These are phyloP conservation scores for Acanthamoeba culbertsoni DNA, from an alignment of 208 protist genomes.

Conservation along the genomic window DNA sequence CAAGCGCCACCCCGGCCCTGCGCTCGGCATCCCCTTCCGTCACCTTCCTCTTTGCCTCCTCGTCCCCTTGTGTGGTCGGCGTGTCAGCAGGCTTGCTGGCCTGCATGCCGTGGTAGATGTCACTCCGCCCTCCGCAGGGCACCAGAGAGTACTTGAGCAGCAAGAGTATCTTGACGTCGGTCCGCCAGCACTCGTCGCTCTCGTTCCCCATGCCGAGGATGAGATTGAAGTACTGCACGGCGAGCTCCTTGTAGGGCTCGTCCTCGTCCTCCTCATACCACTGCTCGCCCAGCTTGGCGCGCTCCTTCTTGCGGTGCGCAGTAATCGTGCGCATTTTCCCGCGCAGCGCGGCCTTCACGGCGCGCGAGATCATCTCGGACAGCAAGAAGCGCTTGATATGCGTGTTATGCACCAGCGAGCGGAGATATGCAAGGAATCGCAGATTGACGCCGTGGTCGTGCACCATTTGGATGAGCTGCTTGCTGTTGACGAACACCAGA, in stretches of 20 bases:
- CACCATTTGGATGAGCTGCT: constrained; percentile 47
- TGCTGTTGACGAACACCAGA: constrained; percentile 56
- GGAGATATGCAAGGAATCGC: constrained; percentile 44
- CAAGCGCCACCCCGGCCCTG: too few species aligned
- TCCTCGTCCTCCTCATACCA: background rate
- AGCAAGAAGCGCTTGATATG: constrained; percentile 48
- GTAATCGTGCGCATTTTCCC: constrained; percentile 45
- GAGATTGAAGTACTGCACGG: constrained; percentile 45
- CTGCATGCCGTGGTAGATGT: background rate
- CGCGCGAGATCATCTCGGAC: constrained; percentile 58
- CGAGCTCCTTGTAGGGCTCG: constrained; percentile 47
- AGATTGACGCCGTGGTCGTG: constrained; percentile 53
- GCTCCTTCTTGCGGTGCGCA: background rate
- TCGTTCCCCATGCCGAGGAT: constrained; percentile 26
- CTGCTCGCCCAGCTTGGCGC: background rate
- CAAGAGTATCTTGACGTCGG: constrained; percentile 54
- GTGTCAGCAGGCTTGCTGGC: background rate
- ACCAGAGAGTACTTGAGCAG: constrained; percentile 55
- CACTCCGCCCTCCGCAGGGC: background rate
- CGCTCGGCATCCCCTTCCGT: background rate
- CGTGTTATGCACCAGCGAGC: constrained; percentile 23
- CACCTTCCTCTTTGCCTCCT: background rate
- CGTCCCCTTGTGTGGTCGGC: background rate
- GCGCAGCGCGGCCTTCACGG: constrained; percentile 13
- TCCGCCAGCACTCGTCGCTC: constrained; percentile 51